Percentiles rank a stretch among this genome's conserved stretches.
These are phyloP conservation scores for Yarrowia phangngaensis DNA, from an alignment of 805 yeast species.

Conservation along the genomic window DNA sequence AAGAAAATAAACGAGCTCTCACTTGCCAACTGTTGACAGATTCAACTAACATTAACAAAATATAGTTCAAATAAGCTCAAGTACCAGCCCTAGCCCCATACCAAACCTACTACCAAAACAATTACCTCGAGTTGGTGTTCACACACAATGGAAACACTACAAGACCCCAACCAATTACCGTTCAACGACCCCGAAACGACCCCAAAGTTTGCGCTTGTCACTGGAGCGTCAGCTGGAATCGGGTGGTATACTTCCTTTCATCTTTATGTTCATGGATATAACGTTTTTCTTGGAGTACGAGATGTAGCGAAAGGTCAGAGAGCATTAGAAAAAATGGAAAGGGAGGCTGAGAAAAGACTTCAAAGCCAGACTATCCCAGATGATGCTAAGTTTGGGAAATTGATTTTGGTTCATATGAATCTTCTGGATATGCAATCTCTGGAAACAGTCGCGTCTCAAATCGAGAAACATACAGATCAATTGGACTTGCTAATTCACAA, in stretches of 20 bases:
- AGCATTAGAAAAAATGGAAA: conserved; percentile 53
- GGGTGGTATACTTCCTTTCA: conserved; percentile 76
- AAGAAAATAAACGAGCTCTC: too few relatives aligned
- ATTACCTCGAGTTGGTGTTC: background rate
- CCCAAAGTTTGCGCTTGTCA: conserved; percentile 64
- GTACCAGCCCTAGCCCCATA: background rate
- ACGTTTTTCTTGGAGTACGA: conserved; percentile 72
- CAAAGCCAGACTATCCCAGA: background rate
- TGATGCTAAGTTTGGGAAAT: conserved; percentile 27
- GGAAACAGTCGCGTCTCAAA: conserved; percentile 4
- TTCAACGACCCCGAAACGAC: conserved; percentile 54
- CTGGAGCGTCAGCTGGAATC: conserved; percentile 79
- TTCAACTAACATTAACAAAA: too few relatives aligned
- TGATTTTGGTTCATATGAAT: conserved; percentile 28
- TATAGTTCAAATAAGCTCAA: too few relatives aligned
- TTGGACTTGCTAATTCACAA: conserved; percentile 66
- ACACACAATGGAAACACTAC: background rate
- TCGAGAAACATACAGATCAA: background rate
- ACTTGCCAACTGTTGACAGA: too few relatives aligned
- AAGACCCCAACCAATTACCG: conserved; percentile 52
- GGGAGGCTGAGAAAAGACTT: conserved; percentile 48
- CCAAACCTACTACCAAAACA: background rate
- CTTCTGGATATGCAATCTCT: conserved; percentile 14
- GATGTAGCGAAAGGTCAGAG: conserved; percentile 52
- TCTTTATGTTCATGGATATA: conserved; percentile 72